phyloP scores from a whole-genome alignment of 2,329 filamentous ascomycete genomes.

The Aureobasidium sp. region DNA sequence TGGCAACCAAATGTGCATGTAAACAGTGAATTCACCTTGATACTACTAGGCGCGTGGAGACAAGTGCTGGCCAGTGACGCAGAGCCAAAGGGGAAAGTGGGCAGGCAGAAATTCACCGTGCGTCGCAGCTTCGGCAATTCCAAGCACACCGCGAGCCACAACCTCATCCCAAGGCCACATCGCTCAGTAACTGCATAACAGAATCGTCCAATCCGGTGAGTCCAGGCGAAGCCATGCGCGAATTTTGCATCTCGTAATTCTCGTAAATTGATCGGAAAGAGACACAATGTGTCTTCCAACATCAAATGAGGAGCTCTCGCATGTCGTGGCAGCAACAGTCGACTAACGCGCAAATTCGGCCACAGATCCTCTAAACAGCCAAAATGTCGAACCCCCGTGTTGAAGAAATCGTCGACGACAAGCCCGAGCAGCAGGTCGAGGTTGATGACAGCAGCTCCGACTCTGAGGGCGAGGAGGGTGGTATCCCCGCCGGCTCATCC shows the following conservation, averaged over 20 bases:
- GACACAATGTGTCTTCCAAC: background rate
- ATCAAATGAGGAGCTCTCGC: background rate
- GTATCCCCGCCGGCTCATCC: conserved; percentile 74
- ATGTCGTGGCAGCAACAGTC: conserved; percentile 1
- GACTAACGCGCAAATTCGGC: conserved; percentile 10
- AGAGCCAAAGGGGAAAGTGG: background rate
- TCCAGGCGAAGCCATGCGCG: conserved; percentile 11
- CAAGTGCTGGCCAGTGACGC: conserved; percentile 5
- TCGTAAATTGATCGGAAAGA: background rate
- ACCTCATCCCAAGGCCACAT: conserved; percentile 5
- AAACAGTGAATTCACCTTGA: conserved; percentile 4
- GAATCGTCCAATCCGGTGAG: conserved; percentile 3
- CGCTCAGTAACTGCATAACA: background rate
- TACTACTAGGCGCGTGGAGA: background rate
- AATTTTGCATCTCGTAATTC: background rate
- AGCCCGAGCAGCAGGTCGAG: conserved; percentile 70
- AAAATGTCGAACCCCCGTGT: conserved; percentile 96
- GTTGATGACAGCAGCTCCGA: conserved; percentile 68
- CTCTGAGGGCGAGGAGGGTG: conserved; percentile 63
- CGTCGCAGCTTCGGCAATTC: conserved; percentile 9
- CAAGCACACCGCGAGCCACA: background rate
- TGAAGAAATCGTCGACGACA: conserved; percentile 91
- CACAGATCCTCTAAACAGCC: conserved; percentile 22
- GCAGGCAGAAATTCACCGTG: conserved; percentile 2
- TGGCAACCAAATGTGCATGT: background rate